Conservation (phyloP, 2,329 filamentous ascomycete genomes). For the Scleromitrula shiraiana region DNA sequence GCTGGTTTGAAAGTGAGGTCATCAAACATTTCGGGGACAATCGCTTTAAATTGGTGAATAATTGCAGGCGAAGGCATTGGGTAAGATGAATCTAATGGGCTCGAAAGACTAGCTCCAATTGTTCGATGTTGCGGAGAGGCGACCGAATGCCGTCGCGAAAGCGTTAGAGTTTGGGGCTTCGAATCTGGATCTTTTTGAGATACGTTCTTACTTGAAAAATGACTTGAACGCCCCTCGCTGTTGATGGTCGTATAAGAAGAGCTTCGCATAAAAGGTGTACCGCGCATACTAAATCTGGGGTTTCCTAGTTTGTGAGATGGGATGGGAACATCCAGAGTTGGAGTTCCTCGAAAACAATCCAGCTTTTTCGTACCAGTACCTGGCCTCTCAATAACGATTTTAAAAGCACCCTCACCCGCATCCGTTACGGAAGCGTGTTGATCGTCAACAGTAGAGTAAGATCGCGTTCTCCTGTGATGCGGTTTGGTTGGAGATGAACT, state of each 20-base stretch:
- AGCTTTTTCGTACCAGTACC: constrained; percentile 55
- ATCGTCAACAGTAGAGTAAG: constrained; percentile 73
- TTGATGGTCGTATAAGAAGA: constrained; percentile 67
- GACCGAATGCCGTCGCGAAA: constrained; percentile 28
- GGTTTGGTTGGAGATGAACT: constrained; percentile 10
- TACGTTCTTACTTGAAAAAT: constrained; percentile 38
- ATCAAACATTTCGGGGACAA: constrained; percentile 76
- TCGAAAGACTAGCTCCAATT: constrained; percentile 8
- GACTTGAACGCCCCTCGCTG: constrained; percentile 62
- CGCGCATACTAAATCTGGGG: constrained; percentile 68
- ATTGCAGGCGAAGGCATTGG: constrained; percentile 13
- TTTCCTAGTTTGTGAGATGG: constrained; percentile 79
- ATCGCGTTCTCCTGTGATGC: constrained; percentile 56
- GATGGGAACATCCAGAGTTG: constrained; percentile 65
- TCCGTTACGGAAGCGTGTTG: constrained; percentile 40
- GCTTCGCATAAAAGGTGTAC: constrained; percentile 68
- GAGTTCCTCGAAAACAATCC: constrained; percentile 35
- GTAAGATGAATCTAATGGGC: constrained; percentile 11
- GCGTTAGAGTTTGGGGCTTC: constrained; percentile 17
- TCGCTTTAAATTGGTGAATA: constrained; percentile 31
- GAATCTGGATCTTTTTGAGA: constrained; percentile 21
- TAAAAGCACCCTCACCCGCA: constrained; percentile 61
- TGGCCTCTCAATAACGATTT: constrained; percentile 71
- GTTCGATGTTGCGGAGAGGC: constrained; percentile 22
- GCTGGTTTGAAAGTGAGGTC: constrained; percentile 66